A percentile compares a stretch with the other conserved stretches of the same genome.
These are phyloP conservation scores for Yamadazyma kanchanaburiensis DNA, from an alignment of 1,139 yeast genomes.

Conservation along the genomic window DNA sequence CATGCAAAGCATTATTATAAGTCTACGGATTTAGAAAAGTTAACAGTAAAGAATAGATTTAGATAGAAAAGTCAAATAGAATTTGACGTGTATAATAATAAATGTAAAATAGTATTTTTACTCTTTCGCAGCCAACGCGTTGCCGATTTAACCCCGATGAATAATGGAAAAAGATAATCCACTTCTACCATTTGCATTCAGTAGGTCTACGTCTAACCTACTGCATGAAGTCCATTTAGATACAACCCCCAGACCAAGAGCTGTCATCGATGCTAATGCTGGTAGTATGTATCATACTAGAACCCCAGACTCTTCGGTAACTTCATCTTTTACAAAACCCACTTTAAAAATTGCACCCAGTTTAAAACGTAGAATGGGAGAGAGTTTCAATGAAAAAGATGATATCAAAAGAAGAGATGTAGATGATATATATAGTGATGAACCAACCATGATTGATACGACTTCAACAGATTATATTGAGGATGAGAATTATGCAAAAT, in stretches of 20 bases:
- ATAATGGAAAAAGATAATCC: slow-evolving; percentile 38
- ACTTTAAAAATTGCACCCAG: slow-evolving; percentile 25
- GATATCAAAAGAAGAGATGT: slow-evolving; percentile 36
- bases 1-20: slow-evolving; percentile 23
- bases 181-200: slow-evolving; percentile 44
- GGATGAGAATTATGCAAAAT: slow-evolving; percentile 9
- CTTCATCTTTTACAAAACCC: slow-evolving; percentile 16
- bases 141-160: slow-evolving; percentile 1
- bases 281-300: slow-evolving; percentile 34
- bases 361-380: slow-evolving; percentile 45
- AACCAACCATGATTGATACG: slow-evolving; percentile 15
- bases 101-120: neutral
- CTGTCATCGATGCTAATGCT: slow-evolving; percentile 38
- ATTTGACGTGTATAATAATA: neutral
- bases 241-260: slow-evolving; percentile 35
- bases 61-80: slow-evolving; percentile 2
- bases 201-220: slow-evolving; percentile 18
- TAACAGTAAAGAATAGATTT: slow-evolving; percentile 4
- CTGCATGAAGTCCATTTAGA: slow-evolving; percentile 23
- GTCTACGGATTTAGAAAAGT: slow-evolving; percentile 16
- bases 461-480: slow-evolving; percentile 10
- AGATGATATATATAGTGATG: slow-evolving; percentile 13
- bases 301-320: slow-evolving; percentile 4
- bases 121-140: slow-evolving; percentile 2
- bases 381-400: slow-evolving; percentile 44